Conservation (phyloP, 2,329 filamentous ascomycete species). For the Parastagonospora nodorum region DNA sequence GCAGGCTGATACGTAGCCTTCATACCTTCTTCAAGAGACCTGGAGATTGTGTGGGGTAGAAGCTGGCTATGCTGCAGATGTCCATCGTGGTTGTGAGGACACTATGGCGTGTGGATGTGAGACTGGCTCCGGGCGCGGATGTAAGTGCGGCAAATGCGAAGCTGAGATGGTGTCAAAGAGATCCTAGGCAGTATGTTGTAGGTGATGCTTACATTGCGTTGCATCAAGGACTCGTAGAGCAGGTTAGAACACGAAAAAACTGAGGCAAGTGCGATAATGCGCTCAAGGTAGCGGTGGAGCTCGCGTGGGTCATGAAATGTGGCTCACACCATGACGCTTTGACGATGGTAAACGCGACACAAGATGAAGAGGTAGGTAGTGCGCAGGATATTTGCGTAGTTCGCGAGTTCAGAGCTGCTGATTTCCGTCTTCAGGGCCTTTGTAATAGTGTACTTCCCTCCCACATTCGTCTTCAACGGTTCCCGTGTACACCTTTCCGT, state of each 20-base stretch:
- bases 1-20: conserved; percentile 9
- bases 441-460: neutral
- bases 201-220: conserved; percentile 18
- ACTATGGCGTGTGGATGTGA: conserved; percentile 23
- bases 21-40: conserved; percentile 29
- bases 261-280: neutral
- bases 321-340: too few species aligned
- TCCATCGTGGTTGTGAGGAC: conserved; percentile 14
- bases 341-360: too few species aligned
- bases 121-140: conserved; percentile 6
- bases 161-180: conserved; percentile 8
- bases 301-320: too few species aligned
- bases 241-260: neutral
- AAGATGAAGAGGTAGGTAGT: too few species aligned
- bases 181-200: conserved; percentile 9
- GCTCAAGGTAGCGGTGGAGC: neutral
- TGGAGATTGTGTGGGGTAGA: conserved; percentile 30
- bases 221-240: conserved; percentile 27
- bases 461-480: neutral
- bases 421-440: neutral
- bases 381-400: too few species aligned
- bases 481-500: neutral
- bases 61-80: conserved; percentile 18
- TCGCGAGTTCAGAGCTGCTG: too few species aligned
- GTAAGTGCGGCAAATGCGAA: conserved; percentile 11